Evolutionary conservation across 768 basidiomycete genomes (phyloP).

Genomic region (Bullera alba): DNA sequence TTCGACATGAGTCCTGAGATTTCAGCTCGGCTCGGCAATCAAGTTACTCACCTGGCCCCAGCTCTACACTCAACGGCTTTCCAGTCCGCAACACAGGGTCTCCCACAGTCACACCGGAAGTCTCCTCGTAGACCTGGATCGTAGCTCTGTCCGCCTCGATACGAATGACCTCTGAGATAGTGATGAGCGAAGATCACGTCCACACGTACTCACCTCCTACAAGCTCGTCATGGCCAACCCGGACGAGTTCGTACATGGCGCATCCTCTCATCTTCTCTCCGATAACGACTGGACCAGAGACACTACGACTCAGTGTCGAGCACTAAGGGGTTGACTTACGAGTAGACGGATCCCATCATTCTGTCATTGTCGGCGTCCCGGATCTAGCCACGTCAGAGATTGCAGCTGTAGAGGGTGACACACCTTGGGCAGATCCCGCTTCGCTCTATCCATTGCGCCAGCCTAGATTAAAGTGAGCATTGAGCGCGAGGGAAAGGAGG

Average conservation of each 20-base stretch:
- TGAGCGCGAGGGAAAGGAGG: no score
- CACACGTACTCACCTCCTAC: conserved; percentile 66
- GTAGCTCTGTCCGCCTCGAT: conserved; percentile 97
- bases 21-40: background rate
- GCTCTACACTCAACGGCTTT: conserved; percentile 93
- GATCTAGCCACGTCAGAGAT: conserved; percentile 50
- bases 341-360: conserved; percentile 44
- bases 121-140: conserved; percentile 99
- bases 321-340: conserved; percentile 14
- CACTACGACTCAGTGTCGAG: conserved; percentile 58
- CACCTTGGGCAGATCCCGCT: conserved; percentile 68
- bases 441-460: conserved; percentile 85
- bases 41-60: conserved; percentile 73
- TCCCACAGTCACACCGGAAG: conserved; percentile 95
- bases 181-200: conserved; percentile 18
- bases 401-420: conserved; percentile 6
- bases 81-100: conserved; percentile 96
- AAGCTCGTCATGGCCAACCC: conserved; percentile 96
- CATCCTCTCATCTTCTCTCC: conserved; percentile 97
- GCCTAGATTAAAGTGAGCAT: no score
- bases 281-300: conserved; percentile 97
- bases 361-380: conserved; percentile 84
- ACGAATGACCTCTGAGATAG: conserved; percentile 81
- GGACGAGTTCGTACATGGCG: conserved; percentile 67
- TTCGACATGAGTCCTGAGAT: conserved; percentile 89